Evolutionary conservation across 805 yeast genomes (phyloP).

Genomic region (Priceomyces fermenticarens): DNA sequence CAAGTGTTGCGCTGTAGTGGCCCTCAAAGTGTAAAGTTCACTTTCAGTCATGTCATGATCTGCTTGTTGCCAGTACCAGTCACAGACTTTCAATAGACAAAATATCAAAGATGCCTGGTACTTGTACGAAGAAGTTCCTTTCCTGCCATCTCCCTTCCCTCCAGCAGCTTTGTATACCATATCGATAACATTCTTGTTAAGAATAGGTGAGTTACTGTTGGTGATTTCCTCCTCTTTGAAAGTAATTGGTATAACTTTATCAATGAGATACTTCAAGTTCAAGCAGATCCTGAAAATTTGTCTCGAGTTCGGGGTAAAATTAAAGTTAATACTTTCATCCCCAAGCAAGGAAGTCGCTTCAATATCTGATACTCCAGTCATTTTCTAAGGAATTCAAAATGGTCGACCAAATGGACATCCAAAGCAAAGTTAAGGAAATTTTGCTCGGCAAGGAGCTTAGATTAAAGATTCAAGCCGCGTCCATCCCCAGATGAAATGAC

Average conservation of each 20-base stretch:
- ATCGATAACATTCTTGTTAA: slow-evolving; percentile 55
- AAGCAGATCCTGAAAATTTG: slow-evolving; percentile 69
- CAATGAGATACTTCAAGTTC: slow-evolving; percentile 71
- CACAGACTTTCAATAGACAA: slow-evolving; percentile 69
- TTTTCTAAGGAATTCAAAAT: background rate
- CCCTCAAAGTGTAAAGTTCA: slow-evolving; percentile 57
- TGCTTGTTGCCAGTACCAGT: slow-evolving; percentile 70
- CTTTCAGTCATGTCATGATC: slow-evolving; percentile 63
- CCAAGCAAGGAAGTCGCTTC: background rate
- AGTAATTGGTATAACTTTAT: slow-evolving; percentile 66
- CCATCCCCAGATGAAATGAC: too few relatives aligned
- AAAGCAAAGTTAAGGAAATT: too few relatives aligned
- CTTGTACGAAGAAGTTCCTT: slow-evolving; percentile 53
- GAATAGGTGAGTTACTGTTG: slow-evolving; percentile 54
- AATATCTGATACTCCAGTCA: background rate
- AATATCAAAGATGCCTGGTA: slow-evolving; percentile 70
- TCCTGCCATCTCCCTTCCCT: slow-evolving; percentile 61
- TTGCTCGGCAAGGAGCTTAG: too few relatives aligned
- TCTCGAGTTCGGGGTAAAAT: slow-evolving; percentile 51
- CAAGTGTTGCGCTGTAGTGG: slow-evolving; percentile 67
- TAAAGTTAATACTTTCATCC: slow-evolving; percentile 1
- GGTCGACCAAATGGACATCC: too few relatives aligned
- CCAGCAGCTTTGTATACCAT: slow-evolving; percentile 76
- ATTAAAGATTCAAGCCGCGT: too few relatives aligned
- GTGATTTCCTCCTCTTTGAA: slow-evolving; percentile 49